These are phyloP conservation scores for Gelatoporia subvermispora DNA, from an alignment of 768 basidiomycete genomes.

Conservation along the genomic window DNA sequence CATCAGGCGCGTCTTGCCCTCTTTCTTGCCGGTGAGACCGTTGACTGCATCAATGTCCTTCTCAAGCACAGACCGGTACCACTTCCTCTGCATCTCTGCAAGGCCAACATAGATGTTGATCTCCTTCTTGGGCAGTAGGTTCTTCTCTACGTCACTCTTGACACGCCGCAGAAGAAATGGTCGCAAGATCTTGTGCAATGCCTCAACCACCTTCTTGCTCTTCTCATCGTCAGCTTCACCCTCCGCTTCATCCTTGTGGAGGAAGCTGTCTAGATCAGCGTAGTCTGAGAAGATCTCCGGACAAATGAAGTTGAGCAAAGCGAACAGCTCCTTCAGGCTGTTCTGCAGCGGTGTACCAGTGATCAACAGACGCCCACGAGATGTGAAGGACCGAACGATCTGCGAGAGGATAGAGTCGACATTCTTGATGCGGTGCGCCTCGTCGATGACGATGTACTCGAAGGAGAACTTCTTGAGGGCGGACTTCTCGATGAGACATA, in stretches of 20 bases:
- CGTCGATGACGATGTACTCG: conserved; percentile 97
- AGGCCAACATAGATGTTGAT: conserved; percentile 98
- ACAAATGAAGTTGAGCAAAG: conserved; percentile 90
- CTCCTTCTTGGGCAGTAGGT: conserved; percentile 93
- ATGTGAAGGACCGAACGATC: conserved; percentile 88
- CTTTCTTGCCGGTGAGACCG: conserved; percentile 95
- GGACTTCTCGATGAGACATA: conserved; percentile 93
- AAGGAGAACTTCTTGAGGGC: conserved; percentile 92
- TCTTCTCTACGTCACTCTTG: conserved; percentile 97
- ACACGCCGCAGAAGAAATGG: conserved; percentile 93
- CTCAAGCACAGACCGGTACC: conserved; percentile 94
- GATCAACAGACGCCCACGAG: conserved; percentile 86
- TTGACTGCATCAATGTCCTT: conserved; percentile 99
- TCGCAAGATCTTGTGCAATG: conserved; percentile 92
- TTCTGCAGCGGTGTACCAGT: conserved; percentile 98
- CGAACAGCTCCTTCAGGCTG: conserved; percentile 92
- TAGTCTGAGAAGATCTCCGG: conserved; percentile 95
- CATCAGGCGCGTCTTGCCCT: conserved; percentile 95
- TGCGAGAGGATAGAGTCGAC: conserved; percentile 93
- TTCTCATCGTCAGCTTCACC: conserved; percentile 72
- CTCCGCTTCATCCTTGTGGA: conserved; percentile 78
- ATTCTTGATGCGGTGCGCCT: conserved; percentile 99
- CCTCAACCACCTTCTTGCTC: conserved; percentile 92
- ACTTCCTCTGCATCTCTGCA: conserved; percentile 96
- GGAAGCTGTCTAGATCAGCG: conserved; percentile 86